phyloP scores from a whole-genome alignment of 768 basidiomycete species.

The Tylopilus balloui region DNA sequence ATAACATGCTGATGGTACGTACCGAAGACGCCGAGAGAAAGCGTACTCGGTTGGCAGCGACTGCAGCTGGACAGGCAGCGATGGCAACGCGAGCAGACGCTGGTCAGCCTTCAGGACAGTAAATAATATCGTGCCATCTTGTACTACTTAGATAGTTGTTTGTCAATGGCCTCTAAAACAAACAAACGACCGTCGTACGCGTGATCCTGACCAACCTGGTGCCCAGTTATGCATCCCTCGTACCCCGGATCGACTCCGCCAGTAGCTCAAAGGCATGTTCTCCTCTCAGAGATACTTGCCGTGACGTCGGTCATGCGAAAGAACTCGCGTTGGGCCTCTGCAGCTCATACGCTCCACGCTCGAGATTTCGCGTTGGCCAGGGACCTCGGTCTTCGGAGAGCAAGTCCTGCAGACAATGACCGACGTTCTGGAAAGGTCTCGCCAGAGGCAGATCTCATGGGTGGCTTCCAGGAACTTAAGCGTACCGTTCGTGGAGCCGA shows the following conservation, averaged over 20 bases:
- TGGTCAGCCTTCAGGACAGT: conserved; percentile 37
- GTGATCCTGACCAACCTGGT: background rate
- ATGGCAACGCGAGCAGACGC: conserved; percentile 60
- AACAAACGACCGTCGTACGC: conserved; percentile 18
- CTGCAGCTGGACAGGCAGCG: conserved; percentile 85
- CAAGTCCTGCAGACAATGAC: conserved; percentile 42
- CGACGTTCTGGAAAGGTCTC: conserved; percentile 47
- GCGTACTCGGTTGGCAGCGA: conserved; percentile 83
- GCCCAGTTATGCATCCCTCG: conserved; percentile 15
- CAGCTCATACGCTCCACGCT: conserved; percentile 54
- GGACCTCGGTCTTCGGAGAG: conserved; percentile 68
- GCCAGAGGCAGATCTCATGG: conserved; percentile 82
- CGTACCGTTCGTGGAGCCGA: conserved; percentile 64
- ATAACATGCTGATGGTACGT: conserved; percentile 1
- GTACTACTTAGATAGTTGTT: conserved; percentile 12
- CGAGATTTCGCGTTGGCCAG: conserved; percentile 67
- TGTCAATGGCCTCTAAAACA: conserved; percentile 23
- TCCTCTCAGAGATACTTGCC: conserved; percentile 85
- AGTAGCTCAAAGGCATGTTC: conserved; percentile 67
- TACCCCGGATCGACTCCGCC: conserved; percentile 10
- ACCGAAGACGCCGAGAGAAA: conserved; percentile 89
- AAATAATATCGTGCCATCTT: conserved; percentile 4
- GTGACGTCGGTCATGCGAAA: conserved; percentile 96
- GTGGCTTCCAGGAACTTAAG: conserved; percentile 83
- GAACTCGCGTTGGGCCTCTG: conserved; percentile 93